Conservation (phyloP, 768 basidiomycete species). For the Albatrellus ellisii region DNA sequence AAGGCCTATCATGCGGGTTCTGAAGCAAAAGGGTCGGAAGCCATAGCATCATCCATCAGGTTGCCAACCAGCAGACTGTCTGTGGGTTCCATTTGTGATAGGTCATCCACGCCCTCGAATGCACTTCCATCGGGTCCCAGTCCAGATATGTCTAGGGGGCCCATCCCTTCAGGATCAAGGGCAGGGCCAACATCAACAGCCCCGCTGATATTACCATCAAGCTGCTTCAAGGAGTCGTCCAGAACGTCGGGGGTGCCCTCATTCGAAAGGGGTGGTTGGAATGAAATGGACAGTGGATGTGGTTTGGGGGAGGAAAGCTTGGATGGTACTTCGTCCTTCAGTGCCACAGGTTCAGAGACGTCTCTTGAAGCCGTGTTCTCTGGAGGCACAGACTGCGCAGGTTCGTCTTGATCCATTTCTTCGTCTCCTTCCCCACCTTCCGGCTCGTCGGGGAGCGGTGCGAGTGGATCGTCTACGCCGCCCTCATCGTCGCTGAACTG, state of each 20-base stretch:
- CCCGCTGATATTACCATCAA: conserved; percentile 33
- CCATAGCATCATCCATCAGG: conserved; percentile 38
- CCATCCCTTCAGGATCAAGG: conserved; percentile 22
- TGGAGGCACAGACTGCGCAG: conserved; percentile 25
- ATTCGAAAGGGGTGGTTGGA: conserved; percentile 30
- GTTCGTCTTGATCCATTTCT: conserved; percentile 62
- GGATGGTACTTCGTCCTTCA: conserved; percentile 34
- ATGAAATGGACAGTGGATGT: conserved; percentile 42
- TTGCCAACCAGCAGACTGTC: conserved; percentile 46
- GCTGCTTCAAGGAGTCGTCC: conserved; percentile 42
- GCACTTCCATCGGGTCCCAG: conserved; percentile 54
- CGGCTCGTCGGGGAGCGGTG: conserved; percentile 65
- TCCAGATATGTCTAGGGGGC: conserved; percentile 47
- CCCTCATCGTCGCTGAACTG: conserved; percentile 85
- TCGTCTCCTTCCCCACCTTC: conserved; percentile 69
- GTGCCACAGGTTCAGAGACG: conserved; percentile 24
- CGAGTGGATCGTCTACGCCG: conserved; percentile 66
- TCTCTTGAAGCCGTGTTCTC: conserved; percentile 26
- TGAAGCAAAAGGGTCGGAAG: conserved; percentile 42
- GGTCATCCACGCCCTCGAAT: conserved; percentile 37
- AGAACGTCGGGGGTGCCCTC: conserved; percentile 26
- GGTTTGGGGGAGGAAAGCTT: conserved; percentile 61
- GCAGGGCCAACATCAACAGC: conserved; percentile 18
- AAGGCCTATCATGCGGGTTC: background rate
- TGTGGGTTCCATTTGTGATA: conserved; percentile 40